Evolutionary conservation across 2,329 filamentous ascomycete genomes (phyloP), one percentile per base, ranked within the genome.

Genomic region (Talaromyces sp.): DNA sequence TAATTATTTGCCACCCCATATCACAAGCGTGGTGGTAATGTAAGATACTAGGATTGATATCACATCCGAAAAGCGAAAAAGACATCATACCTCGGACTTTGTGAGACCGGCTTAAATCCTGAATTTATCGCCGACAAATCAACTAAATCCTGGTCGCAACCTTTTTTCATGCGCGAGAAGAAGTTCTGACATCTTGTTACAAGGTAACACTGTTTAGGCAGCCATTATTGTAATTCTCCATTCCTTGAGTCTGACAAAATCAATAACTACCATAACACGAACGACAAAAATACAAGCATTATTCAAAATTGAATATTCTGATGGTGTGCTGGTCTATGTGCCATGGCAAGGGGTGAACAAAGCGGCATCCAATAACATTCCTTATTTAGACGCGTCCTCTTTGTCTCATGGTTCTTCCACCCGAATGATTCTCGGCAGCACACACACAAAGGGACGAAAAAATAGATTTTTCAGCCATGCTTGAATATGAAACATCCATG

Each of bases 181-280:
- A 29, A 54, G 34, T 34, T 29, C 29, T 17, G 51, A 7, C 27
- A 56, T 10, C 49, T n/a, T 54, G 51, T 36, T 1, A 60, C 43
- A n/a, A n/a, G 47, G 58, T 60, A 60, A 60, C 58, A 15, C 19
- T 45, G 5, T 34, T 27, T 51, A 61, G 59, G 59, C 59, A 61
- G 45, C 45, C 59, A 34, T n/a, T 13, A 51, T 51, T 36, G 22
- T 11, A 17, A 49, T 13, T 49, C 29, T 27, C 51, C 53, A 56
- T 56, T 25, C 31, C 19, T 36, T 56, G 53, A 25, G n/a, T 15
- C 6, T 53, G 49, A 31, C 15, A 0, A 31, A 31, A 53, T 31
- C 53, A 36, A 38, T 19, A 56, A 22, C 36, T 36, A 17, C 36
- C 56, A 43, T 40, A 17, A 15, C 31, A 22, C 19, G 19, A 27